Evolutionary conservation across 2,329 filamentous ascomycete genomes (phyloP), one percentile per base, ranked within the genome.

Genomic region (Nemania abortiva): DNA sequence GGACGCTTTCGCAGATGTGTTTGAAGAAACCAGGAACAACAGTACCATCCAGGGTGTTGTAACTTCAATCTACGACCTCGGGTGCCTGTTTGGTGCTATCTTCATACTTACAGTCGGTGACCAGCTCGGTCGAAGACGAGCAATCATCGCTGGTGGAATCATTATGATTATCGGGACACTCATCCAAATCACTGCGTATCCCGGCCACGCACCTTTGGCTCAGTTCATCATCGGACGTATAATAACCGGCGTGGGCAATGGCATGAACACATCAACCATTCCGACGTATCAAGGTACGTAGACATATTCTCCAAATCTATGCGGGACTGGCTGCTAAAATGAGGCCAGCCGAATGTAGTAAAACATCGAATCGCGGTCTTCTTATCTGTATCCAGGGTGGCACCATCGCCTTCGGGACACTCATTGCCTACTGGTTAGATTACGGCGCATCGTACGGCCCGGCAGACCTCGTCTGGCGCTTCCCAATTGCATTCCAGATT

Each of bases 151-250:
- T 1, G 89, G 89, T 18, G 85, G 85, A 9, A 70, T 81, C 11
- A 84, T 91, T 71, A 87, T 91, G 75, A 81, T 87, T 18, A 24
- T 82, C 1, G 89, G 89, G 13, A 84, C 85, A 7, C 66, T 80
- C 9, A 85, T 91, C 72, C 90, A 91, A 74, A 79, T 87, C 42
- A 81, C 83, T 18, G 63, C 79, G 20, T 74, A 78, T 63, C 58
- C 69, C 0, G 64, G 65, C 27, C 68, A 78, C 6, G 66, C 69
- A 10, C 78, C 81, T 0, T 68, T 83, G 39, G 80, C 82, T 1
- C 84, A 86, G 72, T 81, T 86, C 71, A 84, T 86, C 63, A 77
- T 84, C 58, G 84, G 84, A 6, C 77, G 85, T 56, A 81, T 86
- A 9, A 78, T 88, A 5, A 87, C 86, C 13, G 86, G 86, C 20